Evolutionary conservation across 768 basidiomycete species (phyloP).

Genomic region (Mrakia hoshinonis): DNA sequence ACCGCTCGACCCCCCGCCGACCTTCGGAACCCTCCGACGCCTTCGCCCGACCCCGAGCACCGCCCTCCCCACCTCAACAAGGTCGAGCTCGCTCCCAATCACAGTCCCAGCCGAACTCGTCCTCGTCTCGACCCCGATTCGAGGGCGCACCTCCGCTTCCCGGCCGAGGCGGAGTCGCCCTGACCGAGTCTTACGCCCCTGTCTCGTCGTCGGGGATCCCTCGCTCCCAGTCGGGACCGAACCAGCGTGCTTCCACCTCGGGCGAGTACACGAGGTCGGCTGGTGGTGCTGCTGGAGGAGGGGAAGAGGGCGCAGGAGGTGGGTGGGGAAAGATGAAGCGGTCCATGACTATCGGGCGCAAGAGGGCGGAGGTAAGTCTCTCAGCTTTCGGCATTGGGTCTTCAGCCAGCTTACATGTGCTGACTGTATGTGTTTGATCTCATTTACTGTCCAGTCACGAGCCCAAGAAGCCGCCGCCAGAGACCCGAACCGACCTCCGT

Average conservation of each 20-base stretch:
- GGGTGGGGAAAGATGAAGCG: conserved; percentile 12
- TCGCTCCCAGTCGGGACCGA: neutral
- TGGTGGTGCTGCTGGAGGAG: neutral
- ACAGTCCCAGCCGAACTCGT: neutral
- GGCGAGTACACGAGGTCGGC: neutral
- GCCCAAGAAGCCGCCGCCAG: neutral
- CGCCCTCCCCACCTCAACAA: neutral
- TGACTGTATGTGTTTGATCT: neutral
- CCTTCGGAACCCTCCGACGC: neutral
- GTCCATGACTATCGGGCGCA: neutral
- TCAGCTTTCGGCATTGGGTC: too few relatives aligned
- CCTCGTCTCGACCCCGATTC: neutral
- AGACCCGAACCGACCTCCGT: conserved; percentile 3
- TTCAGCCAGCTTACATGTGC: too few relatives aligned
- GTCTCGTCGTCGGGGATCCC: neutral
- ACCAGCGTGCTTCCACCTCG: neutral
- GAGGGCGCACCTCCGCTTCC: neutral
- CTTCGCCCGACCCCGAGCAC: neutral
- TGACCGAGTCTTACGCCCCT: conserved; percentile 3
- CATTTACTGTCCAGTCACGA: neutral
- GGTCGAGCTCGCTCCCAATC: conserved; percentile 2
- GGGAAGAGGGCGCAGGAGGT: neutral
- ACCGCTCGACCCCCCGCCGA: neutral
- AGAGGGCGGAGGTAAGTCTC: neutral
- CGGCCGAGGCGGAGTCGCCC: neutral